phyloP scores from a whole-genome alignment of 2,329 filamentous ascomycete species.

The Lithohypha guttulata region DNA sequence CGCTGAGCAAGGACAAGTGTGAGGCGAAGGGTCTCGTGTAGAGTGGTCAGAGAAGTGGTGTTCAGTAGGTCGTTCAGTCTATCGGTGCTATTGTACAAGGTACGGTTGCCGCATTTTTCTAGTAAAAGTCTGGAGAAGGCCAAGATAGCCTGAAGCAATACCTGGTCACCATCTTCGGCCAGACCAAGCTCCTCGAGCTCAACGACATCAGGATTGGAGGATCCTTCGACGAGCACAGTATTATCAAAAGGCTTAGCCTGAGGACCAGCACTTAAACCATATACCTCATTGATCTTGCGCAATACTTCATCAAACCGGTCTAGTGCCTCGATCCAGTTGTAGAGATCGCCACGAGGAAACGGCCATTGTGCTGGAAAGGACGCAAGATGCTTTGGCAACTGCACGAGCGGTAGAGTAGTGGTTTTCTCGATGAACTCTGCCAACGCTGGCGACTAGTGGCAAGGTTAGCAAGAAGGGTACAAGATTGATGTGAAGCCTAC shows the following conservation, averaged over 20 bases:
- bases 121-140: conserved; percentile 78
- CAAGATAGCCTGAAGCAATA: conserved; percentile 69
- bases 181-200: conserved; percentile 53
- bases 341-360: conserved; percentile 87
- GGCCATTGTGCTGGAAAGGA: conserved; percentile 85
- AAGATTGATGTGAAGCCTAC: no score
- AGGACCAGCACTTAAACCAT: conserved; percentile 67
- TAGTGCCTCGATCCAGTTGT: conserved; percentile 92
- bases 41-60: conserved; percentile 67
- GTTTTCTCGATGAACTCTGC: conserved; percentile 66
- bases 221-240: conserved; percentile 51
- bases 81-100: conserved; percentile 86
- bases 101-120: conserved; percentile 92
- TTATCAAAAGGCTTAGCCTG: conserved; percentile 66
- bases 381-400: conserved; percentile 64
- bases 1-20: conserved; percentile 79
- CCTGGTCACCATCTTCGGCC: conserved; percentile 63
- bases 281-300: conserved; percentile 68
- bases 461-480: conserved; percentile 4
- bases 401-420: conserved; percentile 57
- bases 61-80: conserved; percentile 83
- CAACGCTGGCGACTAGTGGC: conserved; percentile 69
- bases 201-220: conserved; percentile 30
- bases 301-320: conserved; percentile 89
- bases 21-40: conserved; percentile 69